Evolutionary conservation across 164 flowering plant species (phyloP).

Genomic region (Chimonanthus salicifolius): DNA sequence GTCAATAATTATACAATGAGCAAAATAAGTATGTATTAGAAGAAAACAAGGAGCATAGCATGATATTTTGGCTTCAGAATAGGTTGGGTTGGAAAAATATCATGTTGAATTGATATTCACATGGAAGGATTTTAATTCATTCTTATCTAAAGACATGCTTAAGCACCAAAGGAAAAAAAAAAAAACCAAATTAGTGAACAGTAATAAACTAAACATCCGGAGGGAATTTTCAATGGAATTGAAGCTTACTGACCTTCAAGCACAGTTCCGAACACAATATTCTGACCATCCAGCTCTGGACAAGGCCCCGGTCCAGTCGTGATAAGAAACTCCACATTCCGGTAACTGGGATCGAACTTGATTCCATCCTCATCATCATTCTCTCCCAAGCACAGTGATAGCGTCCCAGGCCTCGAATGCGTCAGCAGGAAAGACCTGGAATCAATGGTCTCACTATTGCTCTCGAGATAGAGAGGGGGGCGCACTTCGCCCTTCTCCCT

Average conservation of each 20-base stretch:
- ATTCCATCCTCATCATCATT: constrained; percentile 83
- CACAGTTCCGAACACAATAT: constrained; percentile 85
- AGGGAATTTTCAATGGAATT: too few species aligned
- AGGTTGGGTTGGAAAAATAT: too few species aligned
- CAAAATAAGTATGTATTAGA: too few species aligned
- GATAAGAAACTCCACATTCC: constrained; percentile 92
- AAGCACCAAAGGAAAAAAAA: too few species aligned
- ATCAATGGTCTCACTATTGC: constrained; percentile 63
- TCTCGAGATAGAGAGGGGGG: constrained; percentile 39
- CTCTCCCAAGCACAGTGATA: constrained; percentile 78
- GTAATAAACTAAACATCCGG: too few species aligned
- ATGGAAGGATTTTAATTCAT: too few species aligned
- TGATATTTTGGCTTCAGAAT: too few species aligned
- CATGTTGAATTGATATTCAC: too few species aligned
- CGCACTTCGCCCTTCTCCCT: constrained; percentile 63
- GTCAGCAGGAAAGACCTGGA: constrained; percentile 53
- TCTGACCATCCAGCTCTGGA: constrained; percentile 70
- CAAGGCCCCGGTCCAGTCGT: constrained; percentile 96
- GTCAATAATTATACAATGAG: too few species aligned
- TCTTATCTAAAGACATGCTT: too few species aligned
- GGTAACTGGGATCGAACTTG: constrained; percentile 66
- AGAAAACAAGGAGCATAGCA: too few species aligned
- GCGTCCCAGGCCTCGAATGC: constrained; percentile 63
- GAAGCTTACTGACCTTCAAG: constrained; percentile 63
- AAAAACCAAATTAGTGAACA: too few species aligned